Evolutionary conservation across 139 green algal genomes (phyloP).

Genomic region (Micractinium sp.): DNA sequence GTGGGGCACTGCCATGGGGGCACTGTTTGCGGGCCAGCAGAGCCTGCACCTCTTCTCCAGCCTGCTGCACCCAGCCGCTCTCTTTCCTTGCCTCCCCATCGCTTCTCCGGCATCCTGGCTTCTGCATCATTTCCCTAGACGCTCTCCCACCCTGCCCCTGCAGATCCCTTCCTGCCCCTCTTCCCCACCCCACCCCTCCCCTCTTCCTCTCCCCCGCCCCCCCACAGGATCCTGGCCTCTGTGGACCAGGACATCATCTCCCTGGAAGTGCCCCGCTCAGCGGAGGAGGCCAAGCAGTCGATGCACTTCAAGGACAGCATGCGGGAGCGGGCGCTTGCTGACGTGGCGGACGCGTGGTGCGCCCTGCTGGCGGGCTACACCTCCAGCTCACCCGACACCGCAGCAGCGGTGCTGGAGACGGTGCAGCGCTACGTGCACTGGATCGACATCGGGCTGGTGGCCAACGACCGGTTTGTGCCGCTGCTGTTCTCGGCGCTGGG

Average conservation of each 20-base stretch:
- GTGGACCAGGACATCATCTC: slow-evolving; percentile 95
- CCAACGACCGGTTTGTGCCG: slow-evolving; percentile 82
- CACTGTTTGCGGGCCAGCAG: neutral
- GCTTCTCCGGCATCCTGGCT: neutral
- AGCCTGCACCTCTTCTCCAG: too few relatives aligned
- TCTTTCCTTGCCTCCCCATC: too few relatives aligned
- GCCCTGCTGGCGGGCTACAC: slow-evolving; percentile 51
- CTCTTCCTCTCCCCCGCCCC: neutral
- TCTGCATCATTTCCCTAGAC: neutral
- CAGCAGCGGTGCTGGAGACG: slow-evolving; percentile 70
- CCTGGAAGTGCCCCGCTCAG: slow-evolving; percentile 83
- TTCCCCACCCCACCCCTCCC: neutral
- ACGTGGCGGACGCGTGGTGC: slow-evolving; percentile 81
- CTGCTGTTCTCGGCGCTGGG: slow-evolving; percentile 73
- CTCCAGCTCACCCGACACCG: slow-evolving; percentile 54
- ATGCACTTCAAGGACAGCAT: slow-evolving; percentile 97
- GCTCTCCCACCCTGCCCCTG: neutral
- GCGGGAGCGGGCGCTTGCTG: slow-evolving; percentile 83
- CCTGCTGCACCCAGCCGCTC: neutral
- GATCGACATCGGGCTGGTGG: slow-evolving; percentile 95
- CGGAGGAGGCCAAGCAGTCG: slow-evolving; percentile 74
- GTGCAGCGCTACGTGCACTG: slow-evolving; percentile 88
- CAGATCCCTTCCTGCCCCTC: too few relatives aligned
- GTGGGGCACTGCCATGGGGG: neutral
- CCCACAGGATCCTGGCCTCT: slow-evolving; percentile 75